These are phyloP conservation scores for Aquilaria yunnanensis DNA, from an alignment of 345 rosid genomes.

Conservation along the genomic window DNA sequence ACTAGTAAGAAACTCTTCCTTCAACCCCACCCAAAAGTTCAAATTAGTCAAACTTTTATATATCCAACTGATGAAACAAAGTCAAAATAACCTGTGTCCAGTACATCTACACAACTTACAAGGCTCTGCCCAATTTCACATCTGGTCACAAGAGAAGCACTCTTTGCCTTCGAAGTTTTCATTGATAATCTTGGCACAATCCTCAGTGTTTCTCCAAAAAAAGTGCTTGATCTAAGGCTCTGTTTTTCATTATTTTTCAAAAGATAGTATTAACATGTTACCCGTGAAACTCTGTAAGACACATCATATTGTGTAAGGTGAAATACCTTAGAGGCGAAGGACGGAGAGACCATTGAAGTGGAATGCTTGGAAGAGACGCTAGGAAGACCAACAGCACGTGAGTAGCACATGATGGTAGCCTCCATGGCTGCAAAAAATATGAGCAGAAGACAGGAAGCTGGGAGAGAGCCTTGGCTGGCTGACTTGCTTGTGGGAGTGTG, in stretches of 20 bases:
- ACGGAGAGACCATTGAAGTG: slow-evolving; percentile 45
- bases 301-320: not conserved
- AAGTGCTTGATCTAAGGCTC: slow-evolving; percentile 41
- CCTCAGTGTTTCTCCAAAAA: slow-evolving; percentile 71
- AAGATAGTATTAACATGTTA: not conserved
- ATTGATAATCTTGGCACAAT: slow-evolving; percentile 44
- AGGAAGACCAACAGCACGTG: slow-evolving; percentile 61
- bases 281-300: not conserved
- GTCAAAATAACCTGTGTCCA: not conserved
- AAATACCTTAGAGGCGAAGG: slow-evolving; percentile 62
- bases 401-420: slow-evolving; percentile 57
- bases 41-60: not conserved
- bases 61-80: not conserved
- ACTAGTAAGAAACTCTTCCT: slow-evolving; percentile 91
- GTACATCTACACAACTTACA: slow-evolving; percentile 33
- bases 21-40: slow-evolving; percentile 2
- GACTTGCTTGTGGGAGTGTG: slow-evolving; percentile 2
- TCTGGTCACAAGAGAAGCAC: slow-evolving; percentile 45
- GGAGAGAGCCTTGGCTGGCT: not conserved
- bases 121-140: slow-evolving; percentile 94
- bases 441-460: not conserved
- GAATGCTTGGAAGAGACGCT: slow-evolving; percentile 67
- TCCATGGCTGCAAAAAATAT: slow-evolving; percentile 39
- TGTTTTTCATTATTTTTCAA: slow-evolving; percentile 12
- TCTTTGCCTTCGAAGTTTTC: slow-evolving; percentile 47